Percentiles rank a stretch among this genome's conserved stretches.
Evolutionary conservation across 2,329 filamentous ascomycete species (phyloP).

Genomic region (Chrysoporthe cubensis): DNA sequence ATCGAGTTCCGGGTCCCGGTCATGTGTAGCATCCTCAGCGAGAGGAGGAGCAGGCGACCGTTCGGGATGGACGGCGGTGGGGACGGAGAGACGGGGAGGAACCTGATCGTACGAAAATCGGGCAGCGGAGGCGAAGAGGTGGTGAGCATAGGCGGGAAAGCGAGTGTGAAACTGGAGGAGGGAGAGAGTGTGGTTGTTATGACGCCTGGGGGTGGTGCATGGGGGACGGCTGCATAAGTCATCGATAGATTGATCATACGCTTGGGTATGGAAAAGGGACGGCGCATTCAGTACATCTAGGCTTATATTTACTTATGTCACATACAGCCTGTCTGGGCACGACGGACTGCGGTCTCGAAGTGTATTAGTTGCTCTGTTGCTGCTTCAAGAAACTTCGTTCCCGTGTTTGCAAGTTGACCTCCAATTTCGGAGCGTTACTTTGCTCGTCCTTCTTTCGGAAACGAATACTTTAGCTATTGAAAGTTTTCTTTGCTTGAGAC

Average conservation of each 20-base stretch:
- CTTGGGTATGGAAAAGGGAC: too few relatives aligned
- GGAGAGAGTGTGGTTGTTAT: conserved; percentile 65
- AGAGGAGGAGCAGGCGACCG: conserved; percentile 70
- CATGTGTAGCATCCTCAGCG: conserved; percentile 71
- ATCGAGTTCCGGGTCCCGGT: conserved; percentile 74
- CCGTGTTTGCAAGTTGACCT: too few relatives aligned
- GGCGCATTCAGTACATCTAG: too few relatives aligned
- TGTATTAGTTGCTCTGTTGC: too few relatives aligned
- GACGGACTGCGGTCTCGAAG: too few relatives aligned
- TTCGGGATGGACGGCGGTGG: conserved; percentile 74
- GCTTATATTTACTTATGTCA: too few relatives aligned
- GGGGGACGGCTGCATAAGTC: conserved; percentile 42
- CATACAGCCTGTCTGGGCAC: too few relatives aligned
- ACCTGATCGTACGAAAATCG: conserved; percentile 62
- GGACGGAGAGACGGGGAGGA: conserved; percentile 68
- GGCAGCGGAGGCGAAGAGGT: conserved; percentile 33
- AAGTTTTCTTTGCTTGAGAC: too few relatives aligned
- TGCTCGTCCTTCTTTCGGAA: too few relatives aligned
- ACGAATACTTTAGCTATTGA: too few relatives aligned
- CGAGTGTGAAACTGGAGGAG: conserved; percentile 60
- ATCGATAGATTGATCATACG: background rate
- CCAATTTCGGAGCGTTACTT: too few relatives aligned
- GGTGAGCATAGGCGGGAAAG: conserved; percentile 60
- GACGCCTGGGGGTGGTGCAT: conserved; percentile 66
- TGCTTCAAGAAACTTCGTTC: too few relatives aligned